Percentiles rank a stretch among this genome's conserved stretches.
phyloP scores from a whole-genome alignment of 1,139 yeast genomes.

The Magnusiomyces clavatus region DNA sequence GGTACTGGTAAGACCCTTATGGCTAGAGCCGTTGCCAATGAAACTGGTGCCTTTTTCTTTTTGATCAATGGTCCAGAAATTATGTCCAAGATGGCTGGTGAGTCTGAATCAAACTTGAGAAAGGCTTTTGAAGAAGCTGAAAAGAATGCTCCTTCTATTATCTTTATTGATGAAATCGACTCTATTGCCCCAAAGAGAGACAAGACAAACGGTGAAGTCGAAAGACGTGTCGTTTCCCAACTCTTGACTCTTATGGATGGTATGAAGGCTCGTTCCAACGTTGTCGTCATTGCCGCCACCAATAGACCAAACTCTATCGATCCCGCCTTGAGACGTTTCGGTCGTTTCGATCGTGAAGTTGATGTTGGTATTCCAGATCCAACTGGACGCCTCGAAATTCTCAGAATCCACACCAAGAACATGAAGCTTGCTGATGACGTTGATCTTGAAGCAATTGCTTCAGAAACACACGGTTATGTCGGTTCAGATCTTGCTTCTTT shows the following conservation, averaged over 20 bases:
- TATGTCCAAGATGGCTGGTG: constrained; percentile 99
- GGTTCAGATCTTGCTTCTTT: constrained; percentile 93
- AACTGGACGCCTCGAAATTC: constrained; percentile 93
- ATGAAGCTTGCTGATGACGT: constrained; percentile 96
- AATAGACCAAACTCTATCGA: constrained; percentile 98
- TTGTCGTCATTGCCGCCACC: constrained; percentile 92
- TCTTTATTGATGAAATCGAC: constrained; percentile 96
- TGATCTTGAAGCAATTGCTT: constrained; percentile 84
- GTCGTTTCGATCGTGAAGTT: constrained; percentile 98
- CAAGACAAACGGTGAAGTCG: constrained; percentile 98
- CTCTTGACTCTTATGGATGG: constrained; percentile 97
- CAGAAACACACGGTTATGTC: constrained; percentile 95
- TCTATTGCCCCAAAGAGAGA: constrained; percentile 99
- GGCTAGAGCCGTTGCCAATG: constrained; percentile 99
- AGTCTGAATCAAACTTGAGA: constrained; percentile 92
- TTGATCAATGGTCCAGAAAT: constrained; percentile 99
- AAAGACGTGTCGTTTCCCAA: constrained; percentile 96
- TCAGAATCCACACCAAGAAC: constrained; percentile 90
- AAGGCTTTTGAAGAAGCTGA: constrained; percentile 99
- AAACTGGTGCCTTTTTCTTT: constrained; percentile 97
- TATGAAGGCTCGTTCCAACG: constrained; percentile 97
- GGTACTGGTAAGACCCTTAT: constrained; percentile 98
- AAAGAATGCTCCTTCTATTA: constrained; percentile 94
- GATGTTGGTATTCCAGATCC: constrained; percentile 99
- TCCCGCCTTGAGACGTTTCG: constrained; percentile 96